phyloP scores from a whole-genome alignment of 768 basidiomycete species.

The Lentinula raphanica region DNA sequence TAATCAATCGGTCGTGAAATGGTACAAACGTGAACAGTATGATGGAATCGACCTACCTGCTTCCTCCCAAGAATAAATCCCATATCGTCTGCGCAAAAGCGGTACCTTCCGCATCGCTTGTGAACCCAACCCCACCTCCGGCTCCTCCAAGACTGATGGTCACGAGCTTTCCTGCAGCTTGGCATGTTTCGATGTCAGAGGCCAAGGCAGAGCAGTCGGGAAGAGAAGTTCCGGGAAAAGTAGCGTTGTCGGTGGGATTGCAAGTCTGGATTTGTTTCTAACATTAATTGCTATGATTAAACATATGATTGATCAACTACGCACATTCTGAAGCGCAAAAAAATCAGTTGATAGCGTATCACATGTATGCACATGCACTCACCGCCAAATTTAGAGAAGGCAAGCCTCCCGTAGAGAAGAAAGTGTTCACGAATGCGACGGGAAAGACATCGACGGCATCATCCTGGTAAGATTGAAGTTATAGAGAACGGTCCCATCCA shows the following conservation, averaged over 20 bases:
- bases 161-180: slow-evolving; percentile 57
- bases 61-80: slow-evolving; percentile 65
- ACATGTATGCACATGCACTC: slow-evolving; percentile 12
- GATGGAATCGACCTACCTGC: slow-evolving; percentile 14
- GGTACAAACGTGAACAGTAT: not conserved
- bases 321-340: not conserved
- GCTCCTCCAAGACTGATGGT: slow-evolving; percentile 59
- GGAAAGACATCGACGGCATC: slow-evolving; percentile 65
- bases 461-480: slow-evolving; percentile 33
- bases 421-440: slow-evolving; percentile 61
- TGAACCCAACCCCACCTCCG: slow-evolving; percentile 56
- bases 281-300: not conserved
- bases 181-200: slow-evolving; percentile 58
- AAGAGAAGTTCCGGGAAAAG: slow-evolving; percentile 58
- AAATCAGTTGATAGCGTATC: not conserved
- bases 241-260: slow-evolving; percentile 47
- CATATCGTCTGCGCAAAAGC: slow-evolving; percentile 65
- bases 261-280: slow-evolving; percentile 44
- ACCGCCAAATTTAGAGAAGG: slow-evolving; percentile 68
- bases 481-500: not conserved
- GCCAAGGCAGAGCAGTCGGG: slow-evolving; percentile 60
- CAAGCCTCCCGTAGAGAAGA: slow-evolving; percentile 56
- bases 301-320: not conserved
- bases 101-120: slow-evolving; percentile 49
- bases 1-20: slow-evolving; percentile 27